These are phyloP conservation scores for Xylogone sp. DNA, from an alignment of 2,329 filamentous ascomycete species.

Conservation along the genomic window DNA sequence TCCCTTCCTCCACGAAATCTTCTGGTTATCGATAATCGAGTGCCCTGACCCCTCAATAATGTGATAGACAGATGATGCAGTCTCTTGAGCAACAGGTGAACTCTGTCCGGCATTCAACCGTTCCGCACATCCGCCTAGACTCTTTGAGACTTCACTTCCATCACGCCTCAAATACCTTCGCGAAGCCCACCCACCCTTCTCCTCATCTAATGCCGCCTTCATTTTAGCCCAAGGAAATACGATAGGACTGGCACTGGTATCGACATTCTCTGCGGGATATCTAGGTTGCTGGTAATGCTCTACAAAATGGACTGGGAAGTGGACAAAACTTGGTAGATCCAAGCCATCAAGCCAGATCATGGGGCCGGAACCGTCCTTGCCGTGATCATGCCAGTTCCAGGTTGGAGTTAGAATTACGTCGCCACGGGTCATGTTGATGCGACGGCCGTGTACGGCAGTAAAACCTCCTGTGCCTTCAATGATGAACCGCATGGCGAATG, in stretches of 20 bases:
- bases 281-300: slow-evolving; percentile 43
- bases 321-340: slow-evolving; percentile 48
- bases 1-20: slow-evolving; percentile 40
- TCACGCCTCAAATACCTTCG: slow-evolving; percentile 32
- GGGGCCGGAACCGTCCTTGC: slow-evolving; percentile 49
- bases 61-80: slow-evolving; percentile 49
- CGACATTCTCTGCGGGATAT: slow-evolving; percentile 44
- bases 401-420: slow-evolving; percentile 55
- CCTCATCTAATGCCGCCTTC: slow-evolving; percentile 32
- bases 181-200: slow-evolving; percentile 22
- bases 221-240: slow-evolving; percentile 39
- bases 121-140: slow-evolving; percentile 44
- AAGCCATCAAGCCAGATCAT: slow-evolving; percentile 57
- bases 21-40: slow-evolving; percentile 34
- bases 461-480: slow-evolving; percentile 54
- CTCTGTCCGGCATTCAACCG: slow-evolving; percentile 33
- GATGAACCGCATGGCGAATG: slow-evolving; percentile 54
- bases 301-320: slow-evolving; percentile 50
- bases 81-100: slow-evolving; percentile 41
- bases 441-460: slow-evolving; percentile 51
- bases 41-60: slow-evolving; percentile 43
- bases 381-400: slow-evolving; percentile 59
- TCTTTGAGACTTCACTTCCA: slow-evolving; percentile 38
- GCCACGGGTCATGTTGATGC: slow-evolving; percentile 46
- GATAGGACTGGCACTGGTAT: slow-evolving; percentile 30